Evolutionary conservation across 176 grass and related monocot species (phyloP), one percentile per base, ranked within the genome.

Genomic region (Leersia perrieri): DNA sequence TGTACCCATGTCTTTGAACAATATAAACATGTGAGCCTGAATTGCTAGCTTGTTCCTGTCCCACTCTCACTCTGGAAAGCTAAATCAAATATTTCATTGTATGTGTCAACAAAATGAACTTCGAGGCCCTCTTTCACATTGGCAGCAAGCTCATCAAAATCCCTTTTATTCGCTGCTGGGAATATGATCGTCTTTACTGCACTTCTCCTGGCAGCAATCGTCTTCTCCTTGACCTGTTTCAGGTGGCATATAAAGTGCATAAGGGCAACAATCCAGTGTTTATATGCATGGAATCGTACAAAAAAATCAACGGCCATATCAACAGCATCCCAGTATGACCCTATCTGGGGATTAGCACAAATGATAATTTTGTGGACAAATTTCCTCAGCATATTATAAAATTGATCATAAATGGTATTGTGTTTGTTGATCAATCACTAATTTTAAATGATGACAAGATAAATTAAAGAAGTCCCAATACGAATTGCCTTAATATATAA

Each of bases 151-250:
- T 99, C 96, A 23, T 99, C 96, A 10, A 90, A 95, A 72, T 99
- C 92, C 68, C 92, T 92, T 86, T 81, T 93, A 83, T 99, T 99
- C 3, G 90, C 96, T 55, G 93, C 58, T 42, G 96, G 90, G 76
- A 93, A 99, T 88, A 99, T 91, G 70, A 99, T 88, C 0, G 82
- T 95, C 82, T 95, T 99, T 15, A 99, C 81, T 5, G 40, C 79
- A 32, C 92, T 99, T 80, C 96, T 87, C 74, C 92, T 88, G 9
- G 92, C 90, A 65, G 96, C 96, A 86, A 99, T 99, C 3, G 92
- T 87, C 70, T 99, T 99, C 92, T 99, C 96, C 82, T 99, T 99
- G n/a, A 99, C 96, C 96, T 99, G 78, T 86, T 88, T 32, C 27
- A 92, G 16, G 27, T 12, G 11, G 29, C 22, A 42, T 30, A 81